phyloP scores from a whole-genome alignment of 1,139 yeast genomes.

The Kodamaea fungicola region DNA sequence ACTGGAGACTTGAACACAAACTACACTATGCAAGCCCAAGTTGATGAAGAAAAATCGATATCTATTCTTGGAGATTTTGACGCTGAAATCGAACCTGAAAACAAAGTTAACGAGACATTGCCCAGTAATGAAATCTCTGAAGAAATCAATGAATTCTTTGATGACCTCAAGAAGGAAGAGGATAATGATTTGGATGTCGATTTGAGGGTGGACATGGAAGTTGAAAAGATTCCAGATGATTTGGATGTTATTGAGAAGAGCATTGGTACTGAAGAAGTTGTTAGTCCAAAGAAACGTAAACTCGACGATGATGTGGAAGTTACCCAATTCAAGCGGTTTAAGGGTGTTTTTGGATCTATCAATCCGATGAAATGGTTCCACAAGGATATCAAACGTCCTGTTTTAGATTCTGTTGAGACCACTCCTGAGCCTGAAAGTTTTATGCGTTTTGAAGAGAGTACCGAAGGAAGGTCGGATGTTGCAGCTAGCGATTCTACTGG shows the following conservation, averaged over 20 bases:
- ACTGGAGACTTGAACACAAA: not conserved
- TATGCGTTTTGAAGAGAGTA: not conserved
- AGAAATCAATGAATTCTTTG: not conserved
- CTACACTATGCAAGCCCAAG: not conserved
- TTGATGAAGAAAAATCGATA: not conserved
- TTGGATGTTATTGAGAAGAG: not conserved
- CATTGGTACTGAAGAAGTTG: slow-evolving; percentile 8
- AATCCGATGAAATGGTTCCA: slow-evolving; percentile 5
- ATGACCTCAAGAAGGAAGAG: not conserved
- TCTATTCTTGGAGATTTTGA: not conserved
- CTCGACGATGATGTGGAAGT: slow-evolving; percentile 2
- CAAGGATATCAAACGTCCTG: not conserved
- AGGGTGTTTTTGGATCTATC: slow-evolving; percentile 3
- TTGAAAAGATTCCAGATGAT: not conserved
- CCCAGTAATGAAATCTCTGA: not conserved
- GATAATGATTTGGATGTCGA: not conserved
- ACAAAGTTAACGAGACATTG: not conserved
- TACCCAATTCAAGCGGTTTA: slow-evolving; percentile 4
- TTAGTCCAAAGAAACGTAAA: slow-evolving; percentile 3
- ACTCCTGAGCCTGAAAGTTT: not conserved
- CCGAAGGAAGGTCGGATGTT: not conserved
- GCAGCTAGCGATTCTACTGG: not conserved
- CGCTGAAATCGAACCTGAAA: not conserved
- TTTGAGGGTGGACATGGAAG: too few species aligned
- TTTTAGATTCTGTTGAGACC: slow-evolving; percentile 1